Base-by-base conservation (phyloP, 495 filamentous ascomycete genomes). In the Usnea hakonensis region DNA sequence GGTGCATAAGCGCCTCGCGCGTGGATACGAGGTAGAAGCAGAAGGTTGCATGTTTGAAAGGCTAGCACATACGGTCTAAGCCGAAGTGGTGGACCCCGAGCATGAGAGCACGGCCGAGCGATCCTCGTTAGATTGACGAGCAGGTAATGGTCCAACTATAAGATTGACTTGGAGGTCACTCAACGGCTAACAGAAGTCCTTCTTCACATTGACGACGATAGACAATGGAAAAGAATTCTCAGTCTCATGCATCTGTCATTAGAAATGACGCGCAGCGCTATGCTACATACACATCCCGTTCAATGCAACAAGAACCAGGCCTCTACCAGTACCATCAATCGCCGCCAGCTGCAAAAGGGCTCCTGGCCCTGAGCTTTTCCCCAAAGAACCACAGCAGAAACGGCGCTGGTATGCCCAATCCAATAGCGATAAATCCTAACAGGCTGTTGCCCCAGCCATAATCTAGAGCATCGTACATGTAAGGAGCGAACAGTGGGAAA, bases 401-500 rank as follows among this genome's bases (percentile, higher is more conserved):
- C 21, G 85, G 85, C 52, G 83, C 83, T 9, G 83, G 82, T 46
- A 85, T 58, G 0, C 85, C 83, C 57, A 88, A 68, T 1, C 37
- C 79, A 57, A 87, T 64, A 9, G 75, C 75, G 14, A 83, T 57
- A 60, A 85, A 85, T 1, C 74, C 85, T 41, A 87, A 62, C 53
- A 85, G 46, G 67, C 80, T 84, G 73, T 85, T 86, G n/a, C 83
- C 84, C 83, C 83, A 87, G 11, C 84, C 84, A 71, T 80, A 86
- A 52, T 79, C 68, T 60, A 87, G 64, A n/a, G 71, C 69, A 9
- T 73, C 55, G 63, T 82, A 91, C 80, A 90, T 76, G 36, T 74
- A 76, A 3, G 85, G 86, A 6, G 87, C 86, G 64, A 92, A 92
- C 5, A 94, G 75, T 28, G 90, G 90, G 62, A 94, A 92, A 17